These are phyloP conservation scores for Juglanconis sp. DNA, from an alignment of 2,329 filamentous ascomycete species.

Conservation along the genomic window DNA sequence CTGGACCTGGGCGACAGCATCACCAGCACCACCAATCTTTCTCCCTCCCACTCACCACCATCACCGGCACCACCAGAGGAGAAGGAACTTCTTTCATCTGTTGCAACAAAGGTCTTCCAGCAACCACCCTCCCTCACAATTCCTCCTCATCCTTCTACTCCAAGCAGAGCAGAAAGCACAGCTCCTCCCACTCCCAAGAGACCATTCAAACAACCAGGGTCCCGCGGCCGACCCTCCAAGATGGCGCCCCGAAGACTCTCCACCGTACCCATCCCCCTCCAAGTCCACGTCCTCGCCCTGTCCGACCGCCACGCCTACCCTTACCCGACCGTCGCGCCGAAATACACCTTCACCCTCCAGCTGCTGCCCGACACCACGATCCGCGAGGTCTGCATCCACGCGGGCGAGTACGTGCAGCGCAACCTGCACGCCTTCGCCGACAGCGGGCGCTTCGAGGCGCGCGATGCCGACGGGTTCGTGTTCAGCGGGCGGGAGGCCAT, in stretches of 20 bases:
- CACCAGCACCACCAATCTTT: no score
- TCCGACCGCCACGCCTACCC: not conserved
- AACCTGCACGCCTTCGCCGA: not conserved
- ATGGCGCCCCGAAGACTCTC: not conserved
- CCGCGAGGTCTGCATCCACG: constrained; percentile 9
- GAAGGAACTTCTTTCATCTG: no score
- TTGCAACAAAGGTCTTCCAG: no score
- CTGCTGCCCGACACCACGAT: constrained; percentile 11
- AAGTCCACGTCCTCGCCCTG: not conserved
- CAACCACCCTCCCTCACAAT: no score
- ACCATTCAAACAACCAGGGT: no score
- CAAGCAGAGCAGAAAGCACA: no score
- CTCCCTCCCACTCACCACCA: no score
- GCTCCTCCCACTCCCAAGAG: no score
- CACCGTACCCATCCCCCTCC: not conserved
- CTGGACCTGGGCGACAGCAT: no score
- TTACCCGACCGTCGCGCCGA: not conserved
- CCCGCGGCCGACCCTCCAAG: not conserved
- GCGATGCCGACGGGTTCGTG: constrained; percentile 8
- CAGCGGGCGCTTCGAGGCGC: constrained; percentile 9
- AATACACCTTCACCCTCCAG: constrained; percentile 6
- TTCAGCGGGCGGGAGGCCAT: constrained; percentile 7
- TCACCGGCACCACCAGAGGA: no score
- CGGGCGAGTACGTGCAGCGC: not conserved
- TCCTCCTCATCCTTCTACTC: no score